Conservation (phyloP, 75 land plant genomes). For the Chamaecyparis obtusa region DNA sequence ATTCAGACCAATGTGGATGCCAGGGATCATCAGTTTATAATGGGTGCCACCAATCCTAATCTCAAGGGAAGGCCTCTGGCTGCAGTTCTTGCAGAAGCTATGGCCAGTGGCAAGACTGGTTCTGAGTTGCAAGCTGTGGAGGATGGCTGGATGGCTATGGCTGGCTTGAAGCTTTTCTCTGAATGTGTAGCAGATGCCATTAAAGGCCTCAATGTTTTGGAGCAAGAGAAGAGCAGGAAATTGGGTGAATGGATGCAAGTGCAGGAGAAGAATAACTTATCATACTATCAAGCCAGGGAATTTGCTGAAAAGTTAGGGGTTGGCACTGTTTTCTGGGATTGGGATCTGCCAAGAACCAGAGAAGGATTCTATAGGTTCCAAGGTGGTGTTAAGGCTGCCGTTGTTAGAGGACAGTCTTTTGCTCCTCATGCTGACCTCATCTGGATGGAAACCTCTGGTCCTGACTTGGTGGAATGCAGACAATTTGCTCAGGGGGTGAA, state of each 20-base stretch:
- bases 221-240: slow-evolving; percentile 47
- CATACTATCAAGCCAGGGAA: slow-evolving; percentile 57
- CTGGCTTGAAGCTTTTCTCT: slow-evolving; percentile 60
- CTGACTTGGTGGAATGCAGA: slow-evolving; percentile 63
- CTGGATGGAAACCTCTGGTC: slow-evolving; percentile 90
- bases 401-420: slow-evolving; percentile 66
- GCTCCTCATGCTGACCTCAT: slow-evolving; percentile 70
- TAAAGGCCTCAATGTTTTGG: slow-evolving; percentile 36
- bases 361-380: slow-evolving; percentile 78
- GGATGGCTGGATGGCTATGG: slow-evolving; percentile 64
- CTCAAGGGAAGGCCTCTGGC: slow-evolving; percentile 54
- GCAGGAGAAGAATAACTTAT: slow-evolving; percentile 35
- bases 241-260: slow-evolving; percentile 44
- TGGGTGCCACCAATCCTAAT: slow-evolving; percentile 75
- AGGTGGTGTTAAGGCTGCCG: slow-evolving; percentile 60
- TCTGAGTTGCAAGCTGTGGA: slow-evolving; percentile 78
- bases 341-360: slow-evolving; percentile 77
- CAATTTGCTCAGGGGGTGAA: slow-evolving; percentile 68
- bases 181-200: slow-evolving; percentile 71
- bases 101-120: slow-evolving; percentile 59
- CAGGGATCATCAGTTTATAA: slow-evolving; percentile 80
- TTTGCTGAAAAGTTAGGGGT: slow-evolving; percentile 71
- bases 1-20: slow-evolving; percentile 78
- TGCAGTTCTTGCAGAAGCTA: slow-evolving; percentile 40
- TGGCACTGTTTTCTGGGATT: slow-evolving; percentile 69